These are phyloP conservation scores for Ganoderma lucidum DNA, from an alignment of 1,284 basidiomycete species.

Conservation along the genomic window DNA sequence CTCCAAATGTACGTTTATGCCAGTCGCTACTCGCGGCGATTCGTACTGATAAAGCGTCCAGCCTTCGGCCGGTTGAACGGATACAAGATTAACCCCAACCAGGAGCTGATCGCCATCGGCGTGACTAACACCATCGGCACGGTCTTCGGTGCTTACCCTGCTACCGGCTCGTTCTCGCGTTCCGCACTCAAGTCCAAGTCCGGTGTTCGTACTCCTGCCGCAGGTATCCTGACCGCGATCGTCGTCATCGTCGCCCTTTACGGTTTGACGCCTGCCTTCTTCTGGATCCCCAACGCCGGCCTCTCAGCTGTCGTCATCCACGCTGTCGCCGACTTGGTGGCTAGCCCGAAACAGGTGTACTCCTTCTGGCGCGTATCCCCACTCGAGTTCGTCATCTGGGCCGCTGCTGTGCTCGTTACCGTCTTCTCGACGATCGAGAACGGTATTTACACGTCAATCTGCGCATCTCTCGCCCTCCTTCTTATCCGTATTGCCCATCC, in stretches of 20 bases:
- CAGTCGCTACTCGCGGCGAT: background rate
- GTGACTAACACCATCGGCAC: constrained; percentile 92
- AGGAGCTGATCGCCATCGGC: constrained; percentile 97
- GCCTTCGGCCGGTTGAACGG: constrained; percentile 96
- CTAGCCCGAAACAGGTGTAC: constrained; percentile 88
- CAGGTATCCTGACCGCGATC: constrained; percentile 88
- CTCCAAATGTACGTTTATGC: constrained; percentile 73
- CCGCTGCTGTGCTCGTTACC: constrained; percentile 88
- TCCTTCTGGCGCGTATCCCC: constrained; percentile 95
- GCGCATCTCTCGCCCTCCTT: constrained; percentile 83
- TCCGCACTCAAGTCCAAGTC: constrained; percentile 97
- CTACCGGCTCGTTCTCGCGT: constrained; percentile 98
- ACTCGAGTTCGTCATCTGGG: constrained; percentile 92
- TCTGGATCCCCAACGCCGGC: constrained; percentile 81
- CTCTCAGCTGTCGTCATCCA: constrained; percentile 97
- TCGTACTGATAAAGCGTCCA: constrained; percentile 41
- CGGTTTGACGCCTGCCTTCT: constrained; percentile 92
- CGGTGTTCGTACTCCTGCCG: constrained; percentile 93
- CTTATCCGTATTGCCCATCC: constrained; percentile 93
- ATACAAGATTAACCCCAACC: constrained; percentile 98
- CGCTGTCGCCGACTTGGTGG: constrained; percentile 92
- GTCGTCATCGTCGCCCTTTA: constrained; percentile 95
- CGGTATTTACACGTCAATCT: constrained; percentile 94
- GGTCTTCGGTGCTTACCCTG: constrained; percentile 92
- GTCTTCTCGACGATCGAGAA: constrained; percentile 91